phyloP scores from a whole-genome alignment of 2,329 filamentous ascomycete genomes.

The Tothia fuscella region DNA sequence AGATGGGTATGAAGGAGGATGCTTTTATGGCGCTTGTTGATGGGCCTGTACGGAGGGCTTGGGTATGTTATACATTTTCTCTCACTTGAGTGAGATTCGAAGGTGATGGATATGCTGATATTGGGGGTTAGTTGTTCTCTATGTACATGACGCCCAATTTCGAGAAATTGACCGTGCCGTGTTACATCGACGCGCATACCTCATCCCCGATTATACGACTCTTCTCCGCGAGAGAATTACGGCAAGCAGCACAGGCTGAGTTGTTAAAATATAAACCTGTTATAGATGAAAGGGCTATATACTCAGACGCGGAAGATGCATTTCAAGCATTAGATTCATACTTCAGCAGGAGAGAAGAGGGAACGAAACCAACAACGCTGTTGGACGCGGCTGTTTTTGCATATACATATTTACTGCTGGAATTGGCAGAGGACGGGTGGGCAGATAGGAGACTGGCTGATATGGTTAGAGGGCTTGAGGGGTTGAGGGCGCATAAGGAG shows the following conservation, averaged over 20 bases:
- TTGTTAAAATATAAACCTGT: slow-evolving; percentile 52
- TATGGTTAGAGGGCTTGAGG: slow-evolving; percentile 44
- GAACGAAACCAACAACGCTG: slow-evolving; percentile 45
- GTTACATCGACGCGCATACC: slow-evolving; percentile 58
- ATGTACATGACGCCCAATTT: slow-evolving; percentile 71
- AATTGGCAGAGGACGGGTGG: slow-evolving; percentile 45
- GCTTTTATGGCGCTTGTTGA: slow-evolving; percentile 56
- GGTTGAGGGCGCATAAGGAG: slow-evolving; percentile 53
- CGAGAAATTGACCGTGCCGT: slow-evolving; percentile 47
- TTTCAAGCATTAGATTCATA: slow-evolving; percentile 49
- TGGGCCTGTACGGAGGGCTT: slow-evolving; percentile 68
- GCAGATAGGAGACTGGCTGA: slow-evolving; percentile 47
- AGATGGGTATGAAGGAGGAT: slow-evolving; percentile 33
- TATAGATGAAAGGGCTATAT: slow-evolving; percentile 45
- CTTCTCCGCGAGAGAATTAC: slow-evolving; percentile 54
- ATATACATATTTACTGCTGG: slow-evolving; percentile 72
- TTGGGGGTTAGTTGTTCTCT: slow-evolving; percentile 48
- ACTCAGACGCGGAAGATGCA: slow-evolving; percentile 49
- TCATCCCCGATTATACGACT: slow-evolving; percentile 50
- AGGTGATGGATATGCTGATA: slow-evolving; percentile 6
- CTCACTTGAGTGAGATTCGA: slow-evolving; percentile 7
- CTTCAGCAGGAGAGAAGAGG: slow-evolving; percentile 38
- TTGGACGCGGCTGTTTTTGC: slow-evolving; percentile 87
- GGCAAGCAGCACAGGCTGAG: slow-evolving; percentile 60
- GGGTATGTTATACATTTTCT: slow-evolving; percentile 53